Conservation (phyloP, 169 alveolate species). For the Cryptosporidium parvum region DNA sequence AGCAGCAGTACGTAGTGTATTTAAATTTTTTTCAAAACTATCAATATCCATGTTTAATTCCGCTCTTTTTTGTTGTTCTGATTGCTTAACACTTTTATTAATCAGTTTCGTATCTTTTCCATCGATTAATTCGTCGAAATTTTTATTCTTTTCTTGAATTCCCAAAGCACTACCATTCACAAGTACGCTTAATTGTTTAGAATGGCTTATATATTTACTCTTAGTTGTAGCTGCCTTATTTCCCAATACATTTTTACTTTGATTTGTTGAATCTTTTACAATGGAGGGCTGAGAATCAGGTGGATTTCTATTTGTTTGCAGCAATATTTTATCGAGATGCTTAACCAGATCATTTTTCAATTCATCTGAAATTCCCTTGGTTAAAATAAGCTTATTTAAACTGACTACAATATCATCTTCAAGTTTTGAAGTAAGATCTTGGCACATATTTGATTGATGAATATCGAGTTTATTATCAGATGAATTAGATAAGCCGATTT, state of each 20-base stretch:
- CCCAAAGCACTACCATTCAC: not conserved
- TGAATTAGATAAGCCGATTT: not conserved
- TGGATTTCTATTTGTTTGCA: not conserved
- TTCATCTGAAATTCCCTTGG: conserved; percentile 33
- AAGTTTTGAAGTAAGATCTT: not conserved
- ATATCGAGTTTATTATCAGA: not conserved
- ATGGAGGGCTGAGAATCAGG: not conserved
- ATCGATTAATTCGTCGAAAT: not conserved
- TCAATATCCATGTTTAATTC: conserved; percentile 12
- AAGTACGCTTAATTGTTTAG: not conserved
- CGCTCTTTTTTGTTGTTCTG: not conserved
- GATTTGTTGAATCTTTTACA: not conserved
- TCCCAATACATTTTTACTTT: not conserved
- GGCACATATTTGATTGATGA: not conserved
- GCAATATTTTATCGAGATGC: conserved; percentile 19
- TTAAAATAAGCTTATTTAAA: conserved; percentile 23
- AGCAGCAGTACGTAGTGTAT: conserved; percentile 52
- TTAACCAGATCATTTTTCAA: conserved; percentile 22
- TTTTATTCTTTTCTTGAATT: conserved; percentile 1
- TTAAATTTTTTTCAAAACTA: not conserved
- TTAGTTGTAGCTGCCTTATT: not conserved
- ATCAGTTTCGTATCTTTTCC: not conserved
- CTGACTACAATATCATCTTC: conserved; percentile 16
- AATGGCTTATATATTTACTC: not conserved
- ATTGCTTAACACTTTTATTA: not conserved